A percentile compares a stretch with the other conserved stretches of the same genome.
phyloP scores from a whole-genome alignment of 371 early-diverging fungal genomes.

The Nematocida parisii region DNA sequence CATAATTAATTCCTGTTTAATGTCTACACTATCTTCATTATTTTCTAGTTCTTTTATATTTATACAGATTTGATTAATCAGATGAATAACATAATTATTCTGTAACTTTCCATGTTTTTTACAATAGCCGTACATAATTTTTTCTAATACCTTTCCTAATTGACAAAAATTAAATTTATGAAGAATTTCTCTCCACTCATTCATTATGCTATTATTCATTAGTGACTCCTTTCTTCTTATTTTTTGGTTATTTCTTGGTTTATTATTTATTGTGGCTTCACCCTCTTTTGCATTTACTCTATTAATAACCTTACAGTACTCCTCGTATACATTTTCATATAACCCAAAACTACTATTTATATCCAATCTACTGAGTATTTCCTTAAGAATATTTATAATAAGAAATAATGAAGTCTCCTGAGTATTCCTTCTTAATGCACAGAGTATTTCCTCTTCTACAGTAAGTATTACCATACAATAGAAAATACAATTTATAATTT shows the following conservation, averaged over 20 bases:
- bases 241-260: too few relatives aligned
- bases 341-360: not conserved
- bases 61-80: not conserved
- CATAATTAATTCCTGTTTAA: not conserved
- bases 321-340: not conserved
- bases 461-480: too few relatives aligned
- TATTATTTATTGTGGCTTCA: too few relatives aligned
- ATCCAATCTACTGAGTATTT: not conserved
- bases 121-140: not conserved
- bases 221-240: too few relatives aligned
- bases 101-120: not conserved
- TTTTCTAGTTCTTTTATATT: constrained; percentile 2
- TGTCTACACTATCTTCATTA: not conserved
- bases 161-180: not conserved
- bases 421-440: not conserved
- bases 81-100: not conserved
- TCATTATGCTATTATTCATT: not conserved
- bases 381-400: constrained; percentile 1
- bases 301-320: not conserved
- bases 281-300: not conserved
- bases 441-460: not conserved
- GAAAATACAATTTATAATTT: too few relatives aligned
- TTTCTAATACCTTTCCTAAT: not conserved
- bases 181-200: not conserved
- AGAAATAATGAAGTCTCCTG: not conserved